Conservation (phyloP, 257 asterid species). For the Capsicum pubescens region DNA sequence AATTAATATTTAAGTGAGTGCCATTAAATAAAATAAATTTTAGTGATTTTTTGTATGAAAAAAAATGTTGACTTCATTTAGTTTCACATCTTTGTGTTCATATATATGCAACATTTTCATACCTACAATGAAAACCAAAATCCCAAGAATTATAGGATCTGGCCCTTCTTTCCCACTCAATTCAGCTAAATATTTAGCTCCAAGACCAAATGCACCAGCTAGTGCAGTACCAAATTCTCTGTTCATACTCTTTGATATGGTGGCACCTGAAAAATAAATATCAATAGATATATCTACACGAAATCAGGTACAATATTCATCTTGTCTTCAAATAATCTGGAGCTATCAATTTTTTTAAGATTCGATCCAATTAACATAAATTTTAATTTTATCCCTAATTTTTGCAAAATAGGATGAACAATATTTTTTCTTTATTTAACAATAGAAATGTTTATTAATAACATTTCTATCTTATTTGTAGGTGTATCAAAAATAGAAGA, state of each 20-base stretch:
- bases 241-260: conserved; percentile 67
- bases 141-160: conserved; percentile 63
- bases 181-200: conserved; percentile 66
- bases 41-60: neutral
- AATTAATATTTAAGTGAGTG: neutral
- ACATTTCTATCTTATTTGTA: neutral
- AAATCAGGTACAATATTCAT: no score
- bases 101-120: neutral
- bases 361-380: no score
- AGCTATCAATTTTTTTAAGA: no score
- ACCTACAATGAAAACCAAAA: conserved; percentile 72
- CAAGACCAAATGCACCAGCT: conserved; percentile 76
- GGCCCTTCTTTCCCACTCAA: conserved; percentile 58
- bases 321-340: no score
- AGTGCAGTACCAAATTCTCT: conserved; percentile 68
- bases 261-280: conserved; percentile 55
- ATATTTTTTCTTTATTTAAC: no score
- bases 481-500: neutral
- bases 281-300: no score
- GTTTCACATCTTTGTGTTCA: neutral
- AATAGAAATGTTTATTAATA: neutral
- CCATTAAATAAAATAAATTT: neutral
- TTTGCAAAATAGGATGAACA: no score
- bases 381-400: no score
- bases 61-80: no score